Evolutionary conservation across 2,329 filamentous ascomycete genomes (phyloP), one percentile per base, ranked within the genome.

Genomic region (Xylaria sp.): DNA sequence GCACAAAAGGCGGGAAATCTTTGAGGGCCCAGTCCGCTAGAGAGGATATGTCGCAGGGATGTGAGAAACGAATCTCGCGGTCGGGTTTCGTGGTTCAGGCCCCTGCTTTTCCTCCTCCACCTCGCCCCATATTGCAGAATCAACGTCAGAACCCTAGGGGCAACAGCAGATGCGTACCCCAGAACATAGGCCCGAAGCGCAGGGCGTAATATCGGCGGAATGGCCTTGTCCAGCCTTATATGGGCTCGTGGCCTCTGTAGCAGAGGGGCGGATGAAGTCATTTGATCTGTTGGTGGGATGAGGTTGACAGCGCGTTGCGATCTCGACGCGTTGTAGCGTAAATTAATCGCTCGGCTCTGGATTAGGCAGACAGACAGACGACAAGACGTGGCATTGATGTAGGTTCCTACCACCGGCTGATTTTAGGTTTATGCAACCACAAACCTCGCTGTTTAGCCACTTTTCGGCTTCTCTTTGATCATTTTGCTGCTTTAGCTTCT

Each of bases 1-100:
- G 85, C 86, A 71, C 86, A 89, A 70, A 89, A 89, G 3, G 85
- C 79, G 43, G 87, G 85, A 68, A 89, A 89, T 8, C 85, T 79
- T 62, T 82, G 81, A 57, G 77, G 75, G 44, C 85, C 83, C 15
- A 88, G 74, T 2, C 84, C 85, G 7, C 79, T 79, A 40, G 74
- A 75, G 33, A 88, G 71, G 58, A 86, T 81, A 43, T 70, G 76
- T 55, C 54, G 71, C 69, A 77, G 70, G 49, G 73, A 76, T 65
- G 67, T 71, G 65, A 68, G 51, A 56, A 76, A 71, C 49, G 72
- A 66, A 52, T 74, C 70, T 52, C 68, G 68, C 51, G 69, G 68
- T 58, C 56, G 61, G 40, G 60, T 48, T 70, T 66, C 53, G 69
- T 29, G 71, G 23, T 54, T 65, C 64, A 62, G 70, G 58, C 66